Evolutionary conservation across 345 rosid species (phyloP).

Genomic region (Acer negundo): DNA sequence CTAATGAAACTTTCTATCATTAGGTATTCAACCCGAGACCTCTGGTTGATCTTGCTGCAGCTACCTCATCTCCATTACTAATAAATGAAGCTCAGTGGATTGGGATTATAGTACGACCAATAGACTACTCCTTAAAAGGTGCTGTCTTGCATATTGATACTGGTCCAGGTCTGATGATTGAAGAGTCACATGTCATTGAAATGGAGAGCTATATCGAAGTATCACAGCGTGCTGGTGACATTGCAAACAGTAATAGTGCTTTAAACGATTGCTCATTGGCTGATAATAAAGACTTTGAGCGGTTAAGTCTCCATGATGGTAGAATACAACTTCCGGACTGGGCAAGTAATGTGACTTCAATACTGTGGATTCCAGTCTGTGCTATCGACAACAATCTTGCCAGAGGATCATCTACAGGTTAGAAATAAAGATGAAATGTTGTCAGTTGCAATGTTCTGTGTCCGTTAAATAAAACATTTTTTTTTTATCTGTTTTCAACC

Average conservation of each 20-base stretch:
- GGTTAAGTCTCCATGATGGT: constrained; percentile 59
- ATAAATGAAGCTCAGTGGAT: constrained; percentile 94
- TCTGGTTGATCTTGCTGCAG: constrained; percentile 90
- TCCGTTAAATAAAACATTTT: not conserved
- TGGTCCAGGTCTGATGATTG: constrained; percentile 92
- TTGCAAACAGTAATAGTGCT: constrained; percentile 30
- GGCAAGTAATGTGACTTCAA: constrained; percentile 75
- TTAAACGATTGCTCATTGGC: constrained; percentile 36
- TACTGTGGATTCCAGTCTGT: constrained; percentile 87
- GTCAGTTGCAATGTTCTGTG: constrained; percentile 25
- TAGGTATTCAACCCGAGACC: constrained; percentile 93
- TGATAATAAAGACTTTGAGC: constrained; percentile 52
- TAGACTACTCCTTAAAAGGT: constrained; percentile 79
- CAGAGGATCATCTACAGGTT: constrained; percentile 92
- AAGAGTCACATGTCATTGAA: constrained; percentile 75
- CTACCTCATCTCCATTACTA: constrained; percentile 81
- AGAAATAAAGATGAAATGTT: constrained; percentile 23
- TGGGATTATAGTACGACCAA: constrained; percentile 76
- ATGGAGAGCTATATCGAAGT: constrained; percentile 60
- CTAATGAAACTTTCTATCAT: constrained; percentile 26
- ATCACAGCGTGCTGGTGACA: constrained; percentile 30
- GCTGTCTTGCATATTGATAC: constrained; percentile 90
- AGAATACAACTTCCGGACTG: constrained; percentile 80
- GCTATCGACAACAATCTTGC: constrained; percentile 78
- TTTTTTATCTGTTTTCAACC: constrained; percentile 18